These are phyloP conservation scores for Citrus unshiu DNA, from an alignment of 345 rosid genomes.

Conservation along the genomic window DNA sequence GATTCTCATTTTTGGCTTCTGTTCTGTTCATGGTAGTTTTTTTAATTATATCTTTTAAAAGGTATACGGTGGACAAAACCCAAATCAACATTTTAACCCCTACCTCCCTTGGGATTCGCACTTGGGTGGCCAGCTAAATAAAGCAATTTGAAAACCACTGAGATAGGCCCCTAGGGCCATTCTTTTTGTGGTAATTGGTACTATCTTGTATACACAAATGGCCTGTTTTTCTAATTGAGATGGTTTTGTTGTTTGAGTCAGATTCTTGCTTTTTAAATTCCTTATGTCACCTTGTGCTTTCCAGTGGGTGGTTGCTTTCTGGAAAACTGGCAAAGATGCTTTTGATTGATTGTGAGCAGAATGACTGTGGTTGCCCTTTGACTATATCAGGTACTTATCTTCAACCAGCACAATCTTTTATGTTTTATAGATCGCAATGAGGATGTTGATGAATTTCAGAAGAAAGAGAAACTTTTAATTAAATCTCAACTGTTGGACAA, in stretches of 20 bases:
- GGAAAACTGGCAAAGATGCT: constrained; percentile 86
- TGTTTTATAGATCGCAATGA: too few species aligned
- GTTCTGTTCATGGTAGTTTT: not conserved
- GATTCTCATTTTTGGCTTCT: not conserved
- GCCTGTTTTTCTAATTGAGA: not conserved
- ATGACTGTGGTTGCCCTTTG: constrained; percentile 60
- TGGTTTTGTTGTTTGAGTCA: constrained; percentile 3
- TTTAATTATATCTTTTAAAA: too few species aligned
- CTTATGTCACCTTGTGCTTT: not conserved
- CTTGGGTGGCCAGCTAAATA: too few species aligned
- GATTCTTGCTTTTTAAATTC: not conserved
- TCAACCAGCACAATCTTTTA: too few species aligned
- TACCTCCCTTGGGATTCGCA: too few species aligned
- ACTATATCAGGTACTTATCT: constrained; percentile 67
- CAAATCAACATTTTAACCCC: too few species aligned
- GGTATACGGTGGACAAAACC: too few species aligned
- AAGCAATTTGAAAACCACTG: too few species aligned
- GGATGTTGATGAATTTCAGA: too few species aligned
- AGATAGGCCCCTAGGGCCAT: not conserved
- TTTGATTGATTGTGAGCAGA: constrained; percentile 71
- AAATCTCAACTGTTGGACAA: too few species aligned
- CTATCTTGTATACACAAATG: not conserved
- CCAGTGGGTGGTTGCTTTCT: constrained; percentile 79
- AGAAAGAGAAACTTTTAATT: too few species aligned
- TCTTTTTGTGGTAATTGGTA: not conserved